Base-by-base conservation (phyloP, 2,329 filamentous ascomycete genomes). In the Cytospora chrysosperma region DNA sequence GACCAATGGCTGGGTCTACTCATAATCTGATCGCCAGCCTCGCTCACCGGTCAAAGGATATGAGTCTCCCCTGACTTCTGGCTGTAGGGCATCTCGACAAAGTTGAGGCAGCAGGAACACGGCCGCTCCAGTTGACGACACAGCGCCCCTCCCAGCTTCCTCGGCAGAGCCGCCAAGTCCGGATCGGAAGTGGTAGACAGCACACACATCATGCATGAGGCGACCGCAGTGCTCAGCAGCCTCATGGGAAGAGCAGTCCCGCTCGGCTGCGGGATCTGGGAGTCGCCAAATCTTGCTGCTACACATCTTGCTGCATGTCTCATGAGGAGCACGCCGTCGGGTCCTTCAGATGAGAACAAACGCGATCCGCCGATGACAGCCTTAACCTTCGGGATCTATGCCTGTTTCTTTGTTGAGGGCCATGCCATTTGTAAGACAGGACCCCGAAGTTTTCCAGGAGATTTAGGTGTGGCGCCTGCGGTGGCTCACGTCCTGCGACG, bases 221-320 rank as follows among this genome's bases (percentile, higher is more conserved):
- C 40, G 59, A 55, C 59, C 19, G 7, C n/a, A 53, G 59, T 53
- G 59, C 43, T 60, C 61, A 32, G 40, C 54, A 56, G 47, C 37
- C 51, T 65, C 56, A 49, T 56, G 53, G 51, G 50, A 62, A 37
- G 40, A 50, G 37, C 52, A 43, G 60, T 56, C 52, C 58, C 50
- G 40, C 51, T 62, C 40, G 37, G 40, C 55, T 65, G 63, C 63
- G 60, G 52, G 57, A 65, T 65, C 63, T 65, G 47, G 52, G 26
- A 19, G 60, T 60, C 60, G 63, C 61, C 56, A 53, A 60, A 65
- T 63, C 60, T 60, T 60, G 52, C 59, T 63, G 63, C 63, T 63
- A 65, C 63, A 63, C 56, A 55, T 65, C 59, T 63, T 50, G 60
- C 60, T 63, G 60, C 60, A 65, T 65, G 63, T 65, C 63, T 65